Base-by-base conservation (phyloP, 805 yeast species). In the Zygosaccharomyces kombuchaensis region DNA sequence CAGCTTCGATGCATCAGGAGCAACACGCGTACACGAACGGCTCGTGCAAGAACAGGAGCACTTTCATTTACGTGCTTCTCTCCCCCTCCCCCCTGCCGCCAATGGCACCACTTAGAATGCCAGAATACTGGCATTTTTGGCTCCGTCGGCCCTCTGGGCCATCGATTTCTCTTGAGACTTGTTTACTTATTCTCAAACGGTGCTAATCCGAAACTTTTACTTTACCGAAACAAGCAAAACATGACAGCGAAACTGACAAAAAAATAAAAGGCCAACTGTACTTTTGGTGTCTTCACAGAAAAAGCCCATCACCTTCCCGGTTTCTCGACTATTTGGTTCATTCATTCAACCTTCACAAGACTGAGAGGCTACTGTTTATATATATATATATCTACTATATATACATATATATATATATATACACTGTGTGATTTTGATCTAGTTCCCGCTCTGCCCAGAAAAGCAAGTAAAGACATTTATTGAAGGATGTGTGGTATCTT, bases 401-500 rank as follows among this genome's bases (percentile, higher is more conserved):
- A n/a, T 9, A 14, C 16, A 17, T 36, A 25, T 25, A 25, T 23
- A 35, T 35, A 35, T 9, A 27, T 27, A 38, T 38, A 38, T 13
- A 38, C 26, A 27, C 23, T 13, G 40, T 38, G 31, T 38, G 9
- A 3, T 38, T 27, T 14, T 26, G 23, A 38, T 26, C 21, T 17
- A 31, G 16, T 13, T 31, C 31, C 34, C 26, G 41, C 27, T 17
- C 16, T 38, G 23, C 8, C 21, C 23, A 22, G 16, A 21, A 27
- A 38, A 36, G 13, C 34, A 16, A 27, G 23, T n/a, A 38, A 38
- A 37, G 40, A 37, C 29, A 16, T 9, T 9, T 25, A 23, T 6
- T 12, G 16, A 27, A 40, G 25, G 9, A 73, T 73, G 77, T 73
- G 99, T 80, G 99, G 99, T 67, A 93, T 93, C 66, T 93, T 93